Percentiles rank a stretch among this genome's conserved stretches.
phyloP scores from a whole-genome alignment of 2,329 filamentous ascomycete species.

The Akanthomyces lecanii region DNA sequence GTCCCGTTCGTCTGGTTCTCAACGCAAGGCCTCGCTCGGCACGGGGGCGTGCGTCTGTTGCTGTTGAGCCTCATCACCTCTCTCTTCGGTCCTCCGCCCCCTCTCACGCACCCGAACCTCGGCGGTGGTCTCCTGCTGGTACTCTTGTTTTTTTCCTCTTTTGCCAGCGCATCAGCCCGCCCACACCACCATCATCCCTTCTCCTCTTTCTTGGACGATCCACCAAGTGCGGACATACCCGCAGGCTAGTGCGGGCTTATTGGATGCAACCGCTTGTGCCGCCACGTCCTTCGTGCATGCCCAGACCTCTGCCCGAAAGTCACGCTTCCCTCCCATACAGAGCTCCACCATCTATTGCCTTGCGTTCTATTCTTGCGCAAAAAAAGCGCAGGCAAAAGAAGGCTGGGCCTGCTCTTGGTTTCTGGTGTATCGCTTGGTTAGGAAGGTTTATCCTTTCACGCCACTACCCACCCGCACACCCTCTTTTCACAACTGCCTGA shows the following conservation, averaged over 20 bases:
- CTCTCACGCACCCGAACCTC: background rate
- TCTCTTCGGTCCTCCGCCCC: background rate
- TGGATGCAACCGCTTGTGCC: constrained; percentile 13
- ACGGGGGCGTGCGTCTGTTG: background rate
- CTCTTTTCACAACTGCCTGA: background rate
- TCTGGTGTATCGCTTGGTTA: background rate
- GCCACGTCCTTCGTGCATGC: background rate
- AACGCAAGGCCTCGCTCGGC: too few species aligned
- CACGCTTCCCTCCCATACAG: constrained; percentile 4
- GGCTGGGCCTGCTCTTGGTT: background rate
- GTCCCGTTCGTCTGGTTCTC: background rate
- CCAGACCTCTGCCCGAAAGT: background rate
- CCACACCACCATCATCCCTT: background rate
- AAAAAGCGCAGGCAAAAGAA: background rate
- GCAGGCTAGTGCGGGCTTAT: constrained; percentile 13
- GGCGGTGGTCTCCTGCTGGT: background rate
- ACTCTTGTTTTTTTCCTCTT: background rate
- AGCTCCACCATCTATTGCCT: background rate
- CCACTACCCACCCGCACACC: background rate
- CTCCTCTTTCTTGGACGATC: background rate
- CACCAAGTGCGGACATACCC: constrained; percentile 11
- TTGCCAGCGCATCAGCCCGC: constrained; percentile 4
- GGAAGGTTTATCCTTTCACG: constrained; percentile 10
- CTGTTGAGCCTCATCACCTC: background rate
- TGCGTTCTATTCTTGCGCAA: background rate